Evolutionary conservation across 345 rosid species (phyloP).

Genomic region (Eucalyptus cloeziana): DNA sequence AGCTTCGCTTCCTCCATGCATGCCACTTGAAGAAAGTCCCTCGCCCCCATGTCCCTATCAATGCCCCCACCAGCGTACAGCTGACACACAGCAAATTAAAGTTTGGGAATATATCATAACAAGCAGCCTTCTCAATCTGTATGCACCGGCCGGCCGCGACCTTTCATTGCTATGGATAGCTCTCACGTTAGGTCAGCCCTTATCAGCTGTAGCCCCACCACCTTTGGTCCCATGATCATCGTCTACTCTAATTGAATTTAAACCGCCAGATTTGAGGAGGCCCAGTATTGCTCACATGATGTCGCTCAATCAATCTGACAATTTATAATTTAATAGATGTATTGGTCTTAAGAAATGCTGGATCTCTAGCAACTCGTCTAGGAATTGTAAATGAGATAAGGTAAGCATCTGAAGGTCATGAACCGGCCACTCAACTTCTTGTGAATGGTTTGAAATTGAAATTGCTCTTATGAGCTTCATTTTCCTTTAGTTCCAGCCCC

Average conservation of each 20-base stretch:
- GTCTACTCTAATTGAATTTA: background rate
- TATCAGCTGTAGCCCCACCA: background rate
- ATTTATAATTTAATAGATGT: background rate
- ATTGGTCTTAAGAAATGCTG: no score
- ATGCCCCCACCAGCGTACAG: background rate
- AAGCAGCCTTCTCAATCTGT: background rate
- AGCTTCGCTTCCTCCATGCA: background rate
- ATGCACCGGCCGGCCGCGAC: background rate
- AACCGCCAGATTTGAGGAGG: background rate
- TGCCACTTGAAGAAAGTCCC: background rate
- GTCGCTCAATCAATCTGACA: background rate
- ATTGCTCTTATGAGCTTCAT: background rate
- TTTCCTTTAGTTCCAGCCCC: background rate
- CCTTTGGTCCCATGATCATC: background rate
- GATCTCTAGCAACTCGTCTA: background rate
- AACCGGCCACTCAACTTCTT: background rate
- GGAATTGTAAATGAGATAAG: background rate
- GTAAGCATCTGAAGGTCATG: background rate
- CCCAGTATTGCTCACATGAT: background rate
- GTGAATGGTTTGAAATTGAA: background rate
- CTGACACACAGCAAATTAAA: fast-evolving
- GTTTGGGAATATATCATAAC: background rate
- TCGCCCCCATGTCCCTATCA: background rate
- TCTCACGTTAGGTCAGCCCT: background rate
- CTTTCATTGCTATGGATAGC: background rate